Evolutionary conservation across 352 stramenopile genomes (phyloP), one percentile per base, ranked within the genome.

Genomic region (Thalassiosira mediterranea): DNA sequence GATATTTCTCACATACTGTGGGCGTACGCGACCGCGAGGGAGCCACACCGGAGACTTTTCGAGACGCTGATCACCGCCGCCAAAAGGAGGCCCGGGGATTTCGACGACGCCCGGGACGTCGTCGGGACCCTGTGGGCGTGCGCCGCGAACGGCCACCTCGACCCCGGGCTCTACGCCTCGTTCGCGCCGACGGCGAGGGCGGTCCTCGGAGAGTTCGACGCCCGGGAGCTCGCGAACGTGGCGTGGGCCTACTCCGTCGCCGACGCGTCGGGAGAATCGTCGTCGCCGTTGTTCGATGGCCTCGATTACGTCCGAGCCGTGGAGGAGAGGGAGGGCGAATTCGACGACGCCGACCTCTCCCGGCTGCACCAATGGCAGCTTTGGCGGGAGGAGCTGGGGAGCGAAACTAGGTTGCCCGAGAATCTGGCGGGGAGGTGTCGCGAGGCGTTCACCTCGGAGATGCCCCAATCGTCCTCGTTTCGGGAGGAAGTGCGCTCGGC

Each of bases 101-200:
- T 81, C 61, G 51, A 48, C n/a, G n/a, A n/a, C 15, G 5, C 72
- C 11, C 72, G 76, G 52, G 58, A 53, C 25, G 19, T 81, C 28
- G 67, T 64, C 8, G 76, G 69, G 19, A 23, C 64, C 0, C 38
- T 73, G 17, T 81, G 72, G 72, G 52, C 72, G 42, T 81, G 46
- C 31, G 28, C 72, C 23, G 34, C 40, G 17, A 13, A 25, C 8
- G 72, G 59, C 4, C 23, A 48, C 8, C 34, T 57, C 1, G 49
- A 69, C 26, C 34, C 26, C 29, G 11, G 2, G 23, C 51, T 81
- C n/a, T 72, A 54, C 61, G 23, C 29, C 25, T 58, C 26, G 26
- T 60, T 80, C 8, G 57, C 51, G 46, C 44, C 47, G 31, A 31
- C 29, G 47, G 72, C 61, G 2, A 51, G 26, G 29, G 10, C 13